Conservation (phyloP, 768 basidiomycete genomes). For the Leucocoprinus leucothites region DNA sequence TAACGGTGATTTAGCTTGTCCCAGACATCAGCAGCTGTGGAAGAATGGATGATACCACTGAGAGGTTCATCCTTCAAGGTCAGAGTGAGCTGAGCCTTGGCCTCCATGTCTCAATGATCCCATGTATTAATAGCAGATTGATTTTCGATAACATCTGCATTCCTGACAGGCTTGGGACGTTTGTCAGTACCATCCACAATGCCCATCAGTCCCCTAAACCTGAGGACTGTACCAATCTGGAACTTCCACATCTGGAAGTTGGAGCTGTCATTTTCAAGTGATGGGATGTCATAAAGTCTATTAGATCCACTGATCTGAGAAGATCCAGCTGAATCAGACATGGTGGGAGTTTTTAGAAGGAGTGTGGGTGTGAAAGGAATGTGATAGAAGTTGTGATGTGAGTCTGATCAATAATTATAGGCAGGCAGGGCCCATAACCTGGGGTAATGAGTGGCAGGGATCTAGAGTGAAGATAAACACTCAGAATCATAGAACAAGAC, state of each 20-base stretch:
- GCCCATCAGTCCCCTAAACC: conserved; percentile 1
- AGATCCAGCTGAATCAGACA: background rate
- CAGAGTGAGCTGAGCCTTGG: conserved; percentile 15
- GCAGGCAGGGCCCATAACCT: too few relatives aligned
- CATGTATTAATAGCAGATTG: background rate
- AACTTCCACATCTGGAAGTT: conserved; percentile 18
- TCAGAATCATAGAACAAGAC: too few relatives aligned
- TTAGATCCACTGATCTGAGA: conserved; percentile 9
- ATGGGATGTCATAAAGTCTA: conserved; percentile 16
- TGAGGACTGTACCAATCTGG: conserved; percentile 10
- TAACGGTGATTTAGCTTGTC: conserved; percentile 14
- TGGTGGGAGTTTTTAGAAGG: background rate
- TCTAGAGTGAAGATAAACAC: too few relatives aligned
- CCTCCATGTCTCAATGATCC: conserved; percentile 12
- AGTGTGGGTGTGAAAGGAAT: too few relatives aligned
- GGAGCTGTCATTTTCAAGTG: conserved; percentile 14
- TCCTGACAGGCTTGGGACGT: background rate
- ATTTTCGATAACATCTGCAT: background rate
- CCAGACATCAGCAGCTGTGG: conserved; percentile 14
- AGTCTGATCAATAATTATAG: too few relatives aligned
- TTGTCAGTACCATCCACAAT: conserved; percentile 5
- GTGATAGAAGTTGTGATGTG: too few relatives aligned
- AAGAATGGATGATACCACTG: conserved; percentile 15
- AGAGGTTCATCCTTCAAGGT: conserved; percentile 18
- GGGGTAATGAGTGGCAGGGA: too few relatives aligned